Evolutionary conservation across 225 moss, liverwort and hornwort genomes (phyloP), one percentile per base, ranked within the genome.

Genomic region (Pseudoscleropodium purum): DNA sequence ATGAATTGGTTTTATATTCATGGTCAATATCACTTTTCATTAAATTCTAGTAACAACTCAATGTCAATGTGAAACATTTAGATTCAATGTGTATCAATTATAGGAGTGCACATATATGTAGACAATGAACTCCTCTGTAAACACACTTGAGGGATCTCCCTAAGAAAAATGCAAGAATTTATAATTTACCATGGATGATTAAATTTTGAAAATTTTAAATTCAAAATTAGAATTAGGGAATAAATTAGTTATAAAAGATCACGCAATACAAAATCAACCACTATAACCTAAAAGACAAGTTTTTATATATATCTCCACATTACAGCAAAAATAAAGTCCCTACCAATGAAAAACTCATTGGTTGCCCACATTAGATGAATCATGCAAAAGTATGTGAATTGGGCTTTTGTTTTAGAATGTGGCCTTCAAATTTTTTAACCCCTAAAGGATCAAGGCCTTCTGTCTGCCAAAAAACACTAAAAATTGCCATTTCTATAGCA

Each of bases 141-240:
- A 26, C 5, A 17, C 1, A 0, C 0, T 17, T 0, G 29, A 3
- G 10, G 5, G 29, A 27, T 43, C 26, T 16, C 29, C 7, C 4
- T 18, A 5, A 4, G 6, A 13, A 52, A 77, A 52, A 8, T 11
- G 5, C 9, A 34, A 51, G 2, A 49, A 33, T 51, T 51, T 33
- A 1, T 29, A 16, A 45, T 47, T 47, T 47, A 74, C 0, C 0
- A 45, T 0, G 0, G 0, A 30, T 30, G 30, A 74, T 74, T 4
- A 30, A 47, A 47, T 74, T 29, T 74, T 0, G 1, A 30, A 45
- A 29, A 10, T 45, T 18, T 74, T 3, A 6, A 45, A 74, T 29
- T 45, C 1, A 3, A 0, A 45, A 18, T 17, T 74, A 6, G 30
- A 26, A 74, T 47, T 0, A 47, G 2, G 2, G 6, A 74, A 2